phyloP scores from a whole-genome alignment of 352 stramenopile species.

The Phytophthora cactorum region DNA sequence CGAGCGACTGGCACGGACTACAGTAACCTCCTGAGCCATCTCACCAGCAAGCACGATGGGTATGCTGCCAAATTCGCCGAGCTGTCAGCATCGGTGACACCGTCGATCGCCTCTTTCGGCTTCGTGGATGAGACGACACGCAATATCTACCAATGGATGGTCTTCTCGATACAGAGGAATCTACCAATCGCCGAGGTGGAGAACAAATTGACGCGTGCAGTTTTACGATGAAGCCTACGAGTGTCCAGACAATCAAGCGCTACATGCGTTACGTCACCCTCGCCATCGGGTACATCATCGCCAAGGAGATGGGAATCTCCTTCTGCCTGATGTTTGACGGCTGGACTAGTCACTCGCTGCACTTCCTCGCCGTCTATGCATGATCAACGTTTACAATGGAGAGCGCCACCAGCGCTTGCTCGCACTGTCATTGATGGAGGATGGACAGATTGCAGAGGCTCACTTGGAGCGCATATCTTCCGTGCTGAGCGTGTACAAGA shows the following conservation, averaged over 20 bases:
- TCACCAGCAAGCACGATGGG: background rate
- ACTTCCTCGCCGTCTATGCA: background rate
- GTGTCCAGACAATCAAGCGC: background rate
- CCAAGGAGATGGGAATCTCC: background rate
- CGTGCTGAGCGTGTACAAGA: background rate
- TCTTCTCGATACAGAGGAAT: background rate
- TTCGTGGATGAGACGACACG: background rate
- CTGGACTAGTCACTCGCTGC: background rate
- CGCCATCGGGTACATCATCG: background rate
- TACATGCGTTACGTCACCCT: background rate
- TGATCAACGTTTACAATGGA: background rate
- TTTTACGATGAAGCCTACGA: background rate
- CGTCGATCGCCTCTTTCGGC: background rate
- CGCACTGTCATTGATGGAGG: background rate
- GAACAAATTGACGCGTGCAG: background rate
- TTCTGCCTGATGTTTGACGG: background rate
- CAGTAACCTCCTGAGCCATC: background rate
- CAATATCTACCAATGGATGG: slow-evolving; percentile 4
- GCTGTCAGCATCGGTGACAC: background rate
- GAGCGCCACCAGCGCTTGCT: background rate
- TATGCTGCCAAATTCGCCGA: background rate
- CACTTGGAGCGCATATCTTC: background rate
- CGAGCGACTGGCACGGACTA: background rate
- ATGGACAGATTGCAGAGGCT: background rate
- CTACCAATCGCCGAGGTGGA: background rate